Evolutionary conservation across 495 filamentous ascomycete genomes (phyloP).

Genomic region (Trichoderma virens): DNA sequence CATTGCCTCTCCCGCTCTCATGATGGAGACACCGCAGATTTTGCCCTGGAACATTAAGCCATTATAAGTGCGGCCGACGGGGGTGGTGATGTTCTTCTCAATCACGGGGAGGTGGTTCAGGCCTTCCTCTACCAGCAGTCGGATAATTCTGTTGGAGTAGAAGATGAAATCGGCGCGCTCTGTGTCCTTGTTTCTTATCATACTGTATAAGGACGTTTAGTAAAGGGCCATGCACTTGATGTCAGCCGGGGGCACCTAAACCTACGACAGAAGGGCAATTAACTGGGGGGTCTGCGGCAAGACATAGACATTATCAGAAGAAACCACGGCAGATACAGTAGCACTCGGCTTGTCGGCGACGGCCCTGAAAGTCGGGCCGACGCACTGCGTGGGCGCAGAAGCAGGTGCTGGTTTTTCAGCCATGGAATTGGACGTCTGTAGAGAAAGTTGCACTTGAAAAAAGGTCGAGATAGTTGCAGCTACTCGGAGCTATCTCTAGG

Average conservation of each 20-base stretch:
- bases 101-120: conserved; percentile 93
- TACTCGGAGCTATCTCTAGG: not conserved
- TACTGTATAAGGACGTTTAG: conserved; percentile 44
- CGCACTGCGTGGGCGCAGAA: conserved; percentile 8
- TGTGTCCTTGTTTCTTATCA: conserved; percentile 88
- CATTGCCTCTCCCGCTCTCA: conserved; percentile 97
- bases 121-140: conserved; percentile 94
- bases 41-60: conserved; percentile 95
- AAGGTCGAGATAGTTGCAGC: not conserved
- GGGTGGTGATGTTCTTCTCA: conserved; percentile 79
- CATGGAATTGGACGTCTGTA: not conserved
- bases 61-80: conserved; percentile 78
- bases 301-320: conserved; percentile 80
- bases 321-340: conserved; percentile 78
- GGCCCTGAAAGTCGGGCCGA: conserved; percentile 7
- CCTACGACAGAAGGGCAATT: conserved; percentile 94
- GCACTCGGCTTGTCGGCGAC: conserved; percentile 64
- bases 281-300: conserved; percentile 92
- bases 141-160: conserved; percentile 97
- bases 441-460: not conserved
- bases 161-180: conserved; percentile 95
- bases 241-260: conserved; percentile 22
- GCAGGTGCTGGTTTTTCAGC: not conserved
- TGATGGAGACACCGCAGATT: conserved; percentile 97
- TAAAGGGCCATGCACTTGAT: conserved; percentile 17